A percentile compares a stretch with the other conserved stretches of the same genome.
phyloP scores from a whole-genome alignment of 805 yeast species.

The Kuraishia cidri region DNA sequence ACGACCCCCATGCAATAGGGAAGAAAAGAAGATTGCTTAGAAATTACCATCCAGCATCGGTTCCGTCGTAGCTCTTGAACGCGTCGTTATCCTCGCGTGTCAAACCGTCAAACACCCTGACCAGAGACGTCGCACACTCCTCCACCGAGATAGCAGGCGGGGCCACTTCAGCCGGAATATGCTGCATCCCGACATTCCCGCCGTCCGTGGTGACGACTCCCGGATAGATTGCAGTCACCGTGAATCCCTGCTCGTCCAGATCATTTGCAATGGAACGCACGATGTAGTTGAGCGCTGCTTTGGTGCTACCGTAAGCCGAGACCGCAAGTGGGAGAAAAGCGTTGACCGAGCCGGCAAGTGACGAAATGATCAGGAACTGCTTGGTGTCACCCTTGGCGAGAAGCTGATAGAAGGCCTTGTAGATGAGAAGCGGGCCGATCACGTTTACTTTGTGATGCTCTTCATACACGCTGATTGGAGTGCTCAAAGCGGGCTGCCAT shows the following conservation, averaged over 20 bases:
- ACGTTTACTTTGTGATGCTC: conserved; percentile 15
- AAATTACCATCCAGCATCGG: not conserved
- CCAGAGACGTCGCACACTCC: conserved; percentile 9
- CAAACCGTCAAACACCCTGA: not conserved
- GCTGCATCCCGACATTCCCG: not conserved
- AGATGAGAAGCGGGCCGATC: conserved; percentile 20
- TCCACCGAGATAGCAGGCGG: conserved; percentile 13
- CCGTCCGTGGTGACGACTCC: not conserved
- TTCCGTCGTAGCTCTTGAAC: not conserved
- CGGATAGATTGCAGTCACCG: conserved; percentile 10
- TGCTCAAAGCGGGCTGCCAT: not conserved
- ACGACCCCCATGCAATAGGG: too few species aligned
- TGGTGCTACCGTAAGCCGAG: conserved; percentile 24
- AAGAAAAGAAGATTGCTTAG: not conserved
- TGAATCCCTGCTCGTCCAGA: conserved; percentile 13
- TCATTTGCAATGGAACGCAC: conserved; percentile 17
- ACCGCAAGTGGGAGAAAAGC: conserved; percentile 11
- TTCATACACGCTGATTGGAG: not conserved
- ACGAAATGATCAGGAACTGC: conserved; percentile 19
- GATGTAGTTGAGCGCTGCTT: conserved; percentile 23
- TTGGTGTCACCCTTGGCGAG: conserved; percentile 14
- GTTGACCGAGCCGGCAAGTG: conserved; percentile 18
- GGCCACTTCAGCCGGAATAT: not conserved
- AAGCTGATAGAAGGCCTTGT: conserved; percentile 18
- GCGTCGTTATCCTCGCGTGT: not conserved